Conservation (phyloP, 2,329 filamentous ascomycete genomes). For the Grosmannia huntii region DNA sequence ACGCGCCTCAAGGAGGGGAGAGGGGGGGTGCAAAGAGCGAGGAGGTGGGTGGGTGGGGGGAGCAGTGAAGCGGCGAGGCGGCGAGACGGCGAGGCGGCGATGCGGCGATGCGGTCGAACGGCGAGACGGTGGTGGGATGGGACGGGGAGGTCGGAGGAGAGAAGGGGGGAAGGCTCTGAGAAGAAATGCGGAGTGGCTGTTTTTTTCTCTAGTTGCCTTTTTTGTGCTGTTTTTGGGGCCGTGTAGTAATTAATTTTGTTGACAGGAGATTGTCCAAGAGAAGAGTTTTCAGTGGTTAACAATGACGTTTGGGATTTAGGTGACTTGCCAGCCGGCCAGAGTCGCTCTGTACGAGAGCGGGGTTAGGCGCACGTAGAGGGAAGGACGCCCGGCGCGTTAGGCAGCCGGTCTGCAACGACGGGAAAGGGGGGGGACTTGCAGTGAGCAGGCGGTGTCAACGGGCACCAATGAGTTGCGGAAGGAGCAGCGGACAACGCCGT, state of each 20-base stretch:
- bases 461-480: too few species aligned
- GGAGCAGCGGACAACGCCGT: neutral
- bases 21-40: neutral
- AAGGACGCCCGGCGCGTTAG: neutral
- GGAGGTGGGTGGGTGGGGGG: neutral
- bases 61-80: neutral
- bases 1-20: neutral
- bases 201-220: conserved; percentile 4
- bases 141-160: neutral
- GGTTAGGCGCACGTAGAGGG: conserved; percentile 4
- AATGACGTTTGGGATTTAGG: conserved; percentile 11
- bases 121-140: neutral
- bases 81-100: neutral
- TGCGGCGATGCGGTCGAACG: neutral
- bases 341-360: conserved; percentile 8
- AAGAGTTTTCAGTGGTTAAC: conserved; percentile 10
- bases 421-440: too few species aligned
- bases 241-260: conserved; percentile 3
- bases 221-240: conserved; percentile 2
- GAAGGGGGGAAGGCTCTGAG: conserved; percentile 4
- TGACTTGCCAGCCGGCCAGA: neutral
- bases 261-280: conserved; percentile 2
- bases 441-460: neutral
- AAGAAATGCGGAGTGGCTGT: conserved; percentile 3
- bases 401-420: neutral